phyloP scores from a whole-genome alignment of 495 filamentous ascomycete species.

The Zalerion maritima region DNA sequence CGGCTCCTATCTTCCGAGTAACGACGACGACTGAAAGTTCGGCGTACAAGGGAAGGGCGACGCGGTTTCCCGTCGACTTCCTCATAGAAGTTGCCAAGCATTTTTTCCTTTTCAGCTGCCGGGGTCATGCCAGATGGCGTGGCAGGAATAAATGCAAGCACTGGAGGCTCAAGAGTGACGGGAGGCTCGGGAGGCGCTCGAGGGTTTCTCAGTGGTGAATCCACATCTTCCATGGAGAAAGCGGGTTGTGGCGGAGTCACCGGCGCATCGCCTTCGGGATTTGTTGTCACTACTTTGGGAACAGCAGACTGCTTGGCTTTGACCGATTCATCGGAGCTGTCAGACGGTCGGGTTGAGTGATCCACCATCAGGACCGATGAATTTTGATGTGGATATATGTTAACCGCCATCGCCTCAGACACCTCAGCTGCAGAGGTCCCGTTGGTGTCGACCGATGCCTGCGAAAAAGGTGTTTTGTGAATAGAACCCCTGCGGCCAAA shows the following conservation, averaged over 20 bases:
- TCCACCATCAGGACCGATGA: constrained; percentile 66
- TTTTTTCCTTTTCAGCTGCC: constrained; percentile 37
- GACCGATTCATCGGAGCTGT: constrained; percentile 13
- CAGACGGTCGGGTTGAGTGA: constrained; percentile 37
- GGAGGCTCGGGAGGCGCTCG: constrained; percentile 52
- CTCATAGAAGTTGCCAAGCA: constrained; percentile 33
- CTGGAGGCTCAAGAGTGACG: constrained; percentile 29
- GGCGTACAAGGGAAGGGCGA: constrained; percentile 42
- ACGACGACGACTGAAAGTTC: constrained; percentile 41
- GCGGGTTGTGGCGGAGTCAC: constrained; percentile 30
- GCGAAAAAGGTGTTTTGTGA: constrained; percentile 43
- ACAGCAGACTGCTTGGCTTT: constrained; percentile 7
- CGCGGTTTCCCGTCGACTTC: constrained; percentile 22
- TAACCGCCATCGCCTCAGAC: constrained; percentile 68
- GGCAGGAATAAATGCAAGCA: constrained; percentile 59
- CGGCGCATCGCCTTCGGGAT: constrained; percentile 26
- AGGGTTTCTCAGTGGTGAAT: constrained; percentile 64
- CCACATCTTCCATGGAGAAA: constrained; percentile 35
- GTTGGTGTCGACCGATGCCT: constrained; percentile 41
- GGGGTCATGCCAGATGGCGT: constrained; percentile 45
- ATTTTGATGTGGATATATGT: constrained; percentile 78
- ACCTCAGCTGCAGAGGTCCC: constrained; percentile 41
- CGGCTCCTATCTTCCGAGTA: constrained; percentile 40
- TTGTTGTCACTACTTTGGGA: constrained; percentile 19
- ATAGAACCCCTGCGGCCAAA: constrained; percentile 37